A percentile compares a stretch with the other conserved stretches of the same genome.
These are phyloP conservation scores for Diaporthe ampelina DNA, from an alignment of 2,329 filamentous ascomycete species.

Conservation along the genomic window DNA sequence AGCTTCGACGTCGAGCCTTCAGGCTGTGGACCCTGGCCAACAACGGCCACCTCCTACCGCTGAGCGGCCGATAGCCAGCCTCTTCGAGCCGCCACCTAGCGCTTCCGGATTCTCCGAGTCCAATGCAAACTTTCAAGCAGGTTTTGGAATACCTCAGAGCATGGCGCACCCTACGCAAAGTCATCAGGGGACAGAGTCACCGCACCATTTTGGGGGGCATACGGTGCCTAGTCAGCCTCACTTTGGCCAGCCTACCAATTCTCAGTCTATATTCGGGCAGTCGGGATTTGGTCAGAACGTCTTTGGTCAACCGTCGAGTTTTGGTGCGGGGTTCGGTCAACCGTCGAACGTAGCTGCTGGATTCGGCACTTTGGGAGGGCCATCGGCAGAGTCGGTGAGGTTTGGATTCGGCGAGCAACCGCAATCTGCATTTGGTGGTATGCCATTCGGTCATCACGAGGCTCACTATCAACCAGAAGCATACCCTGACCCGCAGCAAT, in stretches of 20 bases:
- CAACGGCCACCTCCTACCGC: not conserved
- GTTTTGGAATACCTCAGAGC: constrained; percentile 15
- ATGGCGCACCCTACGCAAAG: not conserved
- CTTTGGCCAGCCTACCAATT: not conserved
- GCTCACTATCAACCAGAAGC: constrained; percentile 33
- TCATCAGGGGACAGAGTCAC: not conserved
- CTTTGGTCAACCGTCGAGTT: constrained; percentile 9
- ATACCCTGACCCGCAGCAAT: constrained; percentile 32
- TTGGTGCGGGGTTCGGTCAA: constrained; percentile 10
- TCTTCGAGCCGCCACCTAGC: not conserved
- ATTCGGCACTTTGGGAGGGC: constrained; percentile 19
- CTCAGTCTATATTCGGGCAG: constrained; percentile 27
- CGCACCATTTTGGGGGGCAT: constrained; percentile 6
- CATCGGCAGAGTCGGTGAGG: constrained; percentile 33
- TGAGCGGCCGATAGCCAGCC: not conserved
- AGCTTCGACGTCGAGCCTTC: constrained; percentile 13
- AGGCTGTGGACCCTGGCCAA: not conserved
- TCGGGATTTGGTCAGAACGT: not conserved
- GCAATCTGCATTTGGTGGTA: constrained; percentile 18
- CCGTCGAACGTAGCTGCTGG: not conserved
- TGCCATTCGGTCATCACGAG: constrained; percentile 9
- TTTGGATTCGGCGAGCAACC: constrained; percentile 40
- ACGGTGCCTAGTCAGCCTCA: constrained; percentile 20
- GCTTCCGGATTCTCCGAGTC: not conserved
- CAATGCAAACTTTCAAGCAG: not conserved